These are phyloP conservation scores for Oenanthe sinensis DNA, from an alignment of 129 eudicot genomes.

Conservation along the genomic window DNA sequence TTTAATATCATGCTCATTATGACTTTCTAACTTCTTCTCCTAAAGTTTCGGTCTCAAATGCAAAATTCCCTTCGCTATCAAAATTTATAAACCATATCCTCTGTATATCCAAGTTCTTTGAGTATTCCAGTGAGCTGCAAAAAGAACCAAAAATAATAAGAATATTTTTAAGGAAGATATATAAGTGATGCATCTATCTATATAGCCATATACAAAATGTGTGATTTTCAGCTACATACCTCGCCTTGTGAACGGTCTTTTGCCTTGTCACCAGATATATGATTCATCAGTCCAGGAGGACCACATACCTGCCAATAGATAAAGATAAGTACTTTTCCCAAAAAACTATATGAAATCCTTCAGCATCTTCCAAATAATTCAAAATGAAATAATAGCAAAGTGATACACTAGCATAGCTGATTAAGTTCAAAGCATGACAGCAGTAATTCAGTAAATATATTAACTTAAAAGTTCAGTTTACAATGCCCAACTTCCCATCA, in stretches of 20 bases:
- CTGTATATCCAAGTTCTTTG: conserved; percentile 88
- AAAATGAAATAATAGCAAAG: not conserved
- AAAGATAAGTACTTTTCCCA: not conserved
- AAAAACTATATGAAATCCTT: not conserved
- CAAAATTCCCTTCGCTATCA: conserved; percentile 12
- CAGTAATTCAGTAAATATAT: not conserved
- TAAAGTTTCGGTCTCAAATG: conserved; percentile 9
- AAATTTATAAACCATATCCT: conserved; percentile 91
- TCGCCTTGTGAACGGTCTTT: conserved; percentile 86
- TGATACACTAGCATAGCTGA: not conserved
- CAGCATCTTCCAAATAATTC: not conserved
- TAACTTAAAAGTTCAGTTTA: not conserved
- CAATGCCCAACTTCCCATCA: not conserved
- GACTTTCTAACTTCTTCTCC: not conserved
- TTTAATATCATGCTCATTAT: not conserved
- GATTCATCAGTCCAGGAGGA: conserved; percentile 98
- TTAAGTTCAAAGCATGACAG: not conserved
- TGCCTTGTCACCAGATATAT: conserved; percentile 86
- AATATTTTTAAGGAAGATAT: not conserved
- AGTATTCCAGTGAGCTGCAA: conserved; percentile 75
- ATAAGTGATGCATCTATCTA: no score
- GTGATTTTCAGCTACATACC: conserved; percentile 28
- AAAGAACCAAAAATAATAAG: not conserved
- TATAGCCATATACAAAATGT: not conserved
- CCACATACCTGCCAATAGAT: conserved; percentile 72